Evolutionary conservation across 345 rosid genomes (phyloP), one percentile per base, ranked within the genome.

Genomic region (Crucihimalaya himalaica): DNA sequence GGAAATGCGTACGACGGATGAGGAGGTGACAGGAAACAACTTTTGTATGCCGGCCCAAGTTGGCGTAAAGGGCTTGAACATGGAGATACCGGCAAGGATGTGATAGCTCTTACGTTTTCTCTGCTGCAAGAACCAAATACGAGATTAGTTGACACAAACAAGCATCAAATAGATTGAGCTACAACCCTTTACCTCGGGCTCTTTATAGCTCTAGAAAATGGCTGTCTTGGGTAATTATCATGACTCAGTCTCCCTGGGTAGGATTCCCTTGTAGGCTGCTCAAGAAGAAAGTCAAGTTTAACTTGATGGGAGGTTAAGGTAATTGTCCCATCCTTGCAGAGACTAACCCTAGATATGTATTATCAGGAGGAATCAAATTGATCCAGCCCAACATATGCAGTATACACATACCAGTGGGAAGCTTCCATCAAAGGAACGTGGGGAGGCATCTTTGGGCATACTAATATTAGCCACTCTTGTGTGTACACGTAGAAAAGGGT

Each of bases 41-140:
- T 91, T 78, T 70, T 85, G 57, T 85, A 80, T 23, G 93, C 84
- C 0, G 88, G 80, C 60, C 88, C 93, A 37, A 68, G 52, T 39
- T 87, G 84, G 32, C 99, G 81, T 70, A 91, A 76, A 0, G 99
- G 99, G 74, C 99, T 95, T 64, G 99, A 85, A 80, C 84, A 83
- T 29, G 97, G 99, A 64, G 99, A 95, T 31, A 87, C 97, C 0
- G 97, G 99, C 76, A 88, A 79, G 3, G 99, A 95, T 1, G 93
- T 79, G 37, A 88, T 92, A 70, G 74, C 81, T 81, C 93, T 87
- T 47, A 64, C 80, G 59, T 83, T 87, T 68, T 88, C 96, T 81
- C 99, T 95, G 81, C 78, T 58, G 73, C 81, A 72, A 66, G 20
- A 18, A 69, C 35, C 52, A 29, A 53, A 58, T 21, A 68, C 35